Evolutionary conservation across 768 basidiomycete genomes (phyloP), one percentile per base, ranked within the genome.

Genomic region (Trametes cingulata): DNA sequence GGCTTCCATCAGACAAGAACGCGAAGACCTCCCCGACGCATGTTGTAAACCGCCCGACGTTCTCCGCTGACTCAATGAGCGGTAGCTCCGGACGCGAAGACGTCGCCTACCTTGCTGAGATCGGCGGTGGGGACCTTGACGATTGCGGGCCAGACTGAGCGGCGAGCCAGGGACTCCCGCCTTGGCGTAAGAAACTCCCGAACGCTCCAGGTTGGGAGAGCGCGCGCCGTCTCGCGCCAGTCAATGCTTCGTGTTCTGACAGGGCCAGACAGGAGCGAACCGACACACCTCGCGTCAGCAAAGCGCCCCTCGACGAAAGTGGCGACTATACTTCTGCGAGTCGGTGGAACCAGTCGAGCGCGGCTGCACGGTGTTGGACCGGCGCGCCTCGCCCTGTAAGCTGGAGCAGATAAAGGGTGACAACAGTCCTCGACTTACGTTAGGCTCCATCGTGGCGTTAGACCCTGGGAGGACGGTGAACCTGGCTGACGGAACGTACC

Each of bases 61-160:
- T 49, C 56, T 8, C 45, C 22, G 56, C 56, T 57, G 36, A 57
- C 56, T 41, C 56, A 57, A 29, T 42, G 39, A 48, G 49, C 56
- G 47, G 37, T 35, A n/a, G 19, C 25, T 25, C n/a, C 56, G 56
- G 56, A 57, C n/a, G 47, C 47, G 47, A 50, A 39, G 27, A 39
- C 39, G 27, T n/a, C 27, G 47, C 14, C 12, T 37, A 12, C 56
- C 35, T 41, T n/a, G 47, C 25, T 33, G 47, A 39, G 47, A 57
- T 57, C 56, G 27, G 39, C 56, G 56, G 37, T 41, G 37, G 25
- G 39, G 37, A 24, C 33, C 10, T 12, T 19, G 25, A 15, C 3
- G 19, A 6, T 3, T 10, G n/a, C 37, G 46, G 20, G 45, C 43
- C n/a, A 41, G n/a, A 17, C 33, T 25, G 22, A 17, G 15, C 12